Base-by-base conservation (phyloP, 306 rosid genomes). In the Quercus ilex region DNA sequence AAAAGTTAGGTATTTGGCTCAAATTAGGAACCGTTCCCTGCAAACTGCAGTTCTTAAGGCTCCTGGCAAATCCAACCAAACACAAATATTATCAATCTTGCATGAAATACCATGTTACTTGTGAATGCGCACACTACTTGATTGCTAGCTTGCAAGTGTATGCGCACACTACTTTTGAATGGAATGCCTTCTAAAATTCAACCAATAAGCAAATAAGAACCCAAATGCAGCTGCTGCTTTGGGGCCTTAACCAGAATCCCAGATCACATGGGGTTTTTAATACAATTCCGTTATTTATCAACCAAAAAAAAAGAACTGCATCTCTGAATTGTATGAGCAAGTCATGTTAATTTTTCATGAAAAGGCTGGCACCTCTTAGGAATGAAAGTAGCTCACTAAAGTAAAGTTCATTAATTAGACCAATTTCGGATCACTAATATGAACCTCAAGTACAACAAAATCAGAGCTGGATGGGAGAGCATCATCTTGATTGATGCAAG, bases 31-130 rank as follows among this genome's bases (percentile, higher is more conserved):
- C 63, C 13, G 87, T 87, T 69, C 99, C 99, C 76, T 76, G 86
- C 84, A 95, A 86, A 75, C 18, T 85, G 90, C 98, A 95, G 85
- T 91, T 93, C 87, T 97, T 88, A 76, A 95, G 90, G 74, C 97
- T 91, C 97, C 99, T 95, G 84, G 69, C 6, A 83, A 70, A 64
- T 76, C 43, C 67, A 82, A 81, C 33, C 38, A 81, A 73, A 76
- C 65, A 84, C 72, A 76, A 69, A 74, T 15, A 15, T 55, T 56
- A 56, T 2, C n/a, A 56, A 5, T 17, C 20, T 56, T 1, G 20
- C 62, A 56, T 56, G 62, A n/a, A 38, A 38, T 38, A 38, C 9
- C 46, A 38, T 7, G 46, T 38, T 7, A 56, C 26, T 5, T 19
- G 62, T 56, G 62, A 56, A 56, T 0, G 26, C 4, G 68, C 68